Percentiles rank a stretch among this genome's conserved stretches.
phyloP scores from a whole-genome alignment of 768 basidiomycete species.

The Mrakia gelida region DNA sequence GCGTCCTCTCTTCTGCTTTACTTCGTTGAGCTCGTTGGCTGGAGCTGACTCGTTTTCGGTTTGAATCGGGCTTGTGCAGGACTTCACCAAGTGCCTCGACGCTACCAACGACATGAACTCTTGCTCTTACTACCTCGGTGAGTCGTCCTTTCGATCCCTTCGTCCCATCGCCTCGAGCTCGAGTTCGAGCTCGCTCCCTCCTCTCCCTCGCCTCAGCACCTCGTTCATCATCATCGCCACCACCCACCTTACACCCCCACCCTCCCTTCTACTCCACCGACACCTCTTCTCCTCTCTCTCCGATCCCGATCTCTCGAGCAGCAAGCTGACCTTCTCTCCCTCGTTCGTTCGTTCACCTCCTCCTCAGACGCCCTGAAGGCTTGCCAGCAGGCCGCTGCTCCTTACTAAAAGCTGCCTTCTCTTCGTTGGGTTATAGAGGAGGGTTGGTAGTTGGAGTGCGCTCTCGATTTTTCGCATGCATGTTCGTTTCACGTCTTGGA shows the following conservation, averaged over 20 bases:
- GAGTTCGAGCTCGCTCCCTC: neutral
- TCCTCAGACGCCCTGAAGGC: constrained; percentile 30
- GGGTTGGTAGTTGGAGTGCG: no score
- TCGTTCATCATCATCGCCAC: neutral
- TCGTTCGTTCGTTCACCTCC: neutral
- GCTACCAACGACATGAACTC: constrained; percentile 60
- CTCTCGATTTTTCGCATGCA: no score
- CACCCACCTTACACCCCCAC: no score
- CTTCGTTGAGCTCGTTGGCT: neutral
- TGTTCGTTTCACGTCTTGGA: no score
- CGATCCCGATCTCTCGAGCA: neutral
- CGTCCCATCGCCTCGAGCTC: neutral
- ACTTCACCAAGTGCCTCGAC: constrained; percentile 81
- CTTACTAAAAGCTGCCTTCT: constrained; percentile 12
- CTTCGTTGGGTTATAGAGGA: no score
- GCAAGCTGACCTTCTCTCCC: neutral
- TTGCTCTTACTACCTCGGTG: constrained; percentile 74
- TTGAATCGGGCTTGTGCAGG: constrained; percentile 41
- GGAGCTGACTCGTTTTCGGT: neutral
- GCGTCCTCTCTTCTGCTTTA: no score
- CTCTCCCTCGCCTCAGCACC: no score
- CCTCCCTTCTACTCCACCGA: no score
- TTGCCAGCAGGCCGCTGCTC: constrained; percentile 31
- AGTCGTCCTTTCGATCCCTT: neutral
- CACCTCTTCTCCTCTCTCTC: neutral